These are phyloP conservation scores for Rhodocollybia butyracea DNA, from an alignment of 768 basidiomycete species.

Conservation along the genomic window DNA sequence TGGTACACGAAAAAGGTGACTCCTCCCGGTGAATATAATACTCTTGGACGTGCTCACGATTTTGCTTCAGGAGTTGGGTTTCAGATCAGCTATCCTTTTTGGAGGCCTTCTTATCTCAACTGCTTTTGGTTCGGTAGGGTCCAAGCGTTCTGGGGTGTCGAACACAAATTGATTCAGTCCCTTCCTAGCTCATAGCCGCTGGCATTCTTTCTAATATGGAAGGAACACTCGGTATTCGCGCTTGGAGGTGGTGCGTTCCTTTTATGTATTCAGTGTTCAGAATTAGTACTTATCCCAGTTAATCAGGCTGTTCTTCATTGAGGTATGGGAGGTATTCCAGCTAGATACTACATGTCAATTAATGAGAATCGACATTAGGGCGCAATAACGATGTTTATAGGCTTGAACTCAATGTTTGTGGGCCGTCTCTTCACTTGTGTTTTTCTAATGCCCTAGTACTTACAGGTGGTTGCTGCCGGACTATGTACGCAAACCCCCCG, in stretches of 20 bases:
- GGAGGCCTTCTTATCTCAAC: conserved; percentile 60
- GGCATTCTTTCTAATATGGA: conserved; percentile 71
- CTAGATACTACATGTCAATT: too few relatives aligned
- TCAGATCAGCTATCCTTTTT: conserved; percentile 60
- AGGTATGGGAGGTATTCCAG: too few relatives aligned
- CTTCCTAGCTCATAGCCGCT: conserved; percentile 63
- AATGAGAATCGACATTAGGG: conserved; percentile 54
- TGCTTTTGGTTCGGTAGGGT: conserved; percentile 60
- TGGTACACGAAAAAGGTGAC: conserved; percentile 59
- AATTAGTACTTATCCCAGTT: neutral
- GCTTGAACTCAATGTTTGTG: conserved; percentile 47
- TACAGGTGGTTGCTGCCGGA: conserved; percentile 56
- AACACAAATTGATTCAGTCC: neutral
- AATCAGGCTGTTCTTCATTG: conserved; percentile 66
- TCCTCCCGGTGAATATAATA: neutral
- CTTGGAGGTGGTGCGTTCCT: conserved; percentile 64
- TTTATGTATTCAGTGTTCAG: neutral
- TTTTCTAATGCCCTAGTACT: neutral
- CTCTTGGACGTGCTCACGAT: neutral
- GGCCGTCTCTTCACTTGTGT: neutral
- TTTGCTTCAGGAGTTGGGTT: conserved; percentile 57
- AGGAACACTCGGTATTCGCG: conserved; percentile 59
- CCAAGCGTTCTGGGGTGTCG: neutral
- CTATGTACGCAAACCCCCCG: conserved; percentile 35
- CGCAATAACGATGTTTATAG: conserved; percentile 57